Conservation (phyloP, 176 grass and related monocot genomes). For the Avena sativa region DNA sequence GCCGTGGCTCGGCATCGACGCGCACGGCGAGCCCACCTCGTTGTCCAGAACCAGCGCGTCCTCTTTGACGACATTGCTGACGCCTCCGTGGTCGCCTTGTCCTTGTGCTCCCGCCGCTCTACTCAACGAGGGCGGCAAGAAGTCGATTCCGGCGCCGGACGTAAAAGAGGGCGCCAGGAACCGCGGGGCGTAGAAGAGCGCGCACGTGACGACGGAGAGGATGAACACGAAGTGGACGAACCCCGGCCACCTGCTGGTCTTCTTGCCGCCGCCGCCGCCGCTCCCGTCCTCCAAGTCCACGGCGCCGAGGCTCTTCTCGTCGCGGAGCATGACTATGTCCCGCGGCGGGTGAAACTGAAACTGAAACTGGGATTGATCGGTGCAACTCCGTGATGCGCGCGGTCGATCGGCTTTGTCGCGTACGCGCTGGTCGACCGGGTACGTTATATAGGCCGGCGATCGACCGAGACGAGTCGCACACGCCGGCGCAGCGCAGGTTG, state of each 20-base stretch:
- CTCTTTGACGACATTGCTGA: background rate
- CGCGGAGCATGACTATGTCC: too few species aligned
- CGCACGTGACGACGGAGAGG: constrained; percentile 45
- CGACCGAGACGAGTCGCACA: too few species aligned
- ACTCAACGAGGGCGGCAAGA: background rate
- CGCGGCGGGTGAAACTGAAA: too few species aligned
- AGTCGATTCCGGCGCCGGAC: background rate
- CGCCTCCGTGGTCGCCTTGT: background rate
- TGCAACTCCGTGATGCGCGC: too few species aligned
- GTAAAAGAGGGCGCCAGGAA: constrained; percentile 12
- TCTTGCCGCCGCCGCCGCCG: background rate
- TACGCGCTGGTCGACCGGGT: too few species aligned
- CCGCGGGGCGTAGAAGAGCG: constrained; percentile 45
- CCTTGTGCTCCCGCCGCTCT: background rate
- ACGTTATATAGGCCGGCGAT: too few species aligned
- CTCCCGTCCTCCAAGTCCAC: too few species aligned
- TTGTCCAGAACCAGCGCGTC: constrained; percentile 37
- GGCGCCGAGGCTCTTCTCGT: too few species aligned
- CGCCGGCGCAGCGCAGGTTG: background rate
- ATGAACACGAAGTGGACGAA: constrained; percentile 49
- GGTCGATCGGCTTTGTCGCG: too few species aligned
- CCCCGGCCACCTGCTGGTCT: background rate
- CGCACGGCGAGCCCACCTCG: constrained; percentile 53
- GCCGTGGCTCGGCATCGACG: constrained; percentile 37
- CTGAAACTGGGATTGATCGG: too few species aligned